Percentiles rank a stretch among this genome's conserved stretches.
Evolutionary conservation across 352 stramenopile species (phyloP).

Genomic region (Pythium aphanidermatum): DNA sequence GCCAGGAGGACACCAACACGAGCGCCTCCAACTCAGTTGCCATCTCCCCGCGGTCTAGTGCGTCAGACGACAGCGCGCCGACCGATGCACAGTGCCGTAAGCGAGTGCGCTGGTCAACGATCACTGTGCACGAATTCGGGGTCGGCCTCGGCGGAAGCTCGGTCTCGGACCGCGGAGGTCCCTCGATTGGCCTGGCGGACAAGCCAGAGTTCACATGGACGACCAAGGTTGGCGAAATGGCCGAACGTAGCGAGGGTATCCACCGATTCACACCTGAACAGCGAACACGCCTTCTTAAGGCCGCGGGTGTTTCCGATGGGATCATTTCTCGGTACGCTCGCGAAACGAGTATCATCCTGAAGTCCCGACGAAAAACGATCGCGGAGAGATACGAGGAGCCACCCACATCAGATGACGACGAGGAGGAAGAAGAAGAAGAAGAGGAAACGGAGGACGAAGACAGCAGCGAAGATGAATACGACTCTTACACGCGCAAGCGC

Average conservation of each 20-base stretch:
- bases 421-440: slow-evolving; percentile 8
- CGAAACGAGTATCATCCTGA: slow-evolving; percentile 43
- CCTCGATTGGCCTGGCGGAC: slow-evolving; percentile 33
- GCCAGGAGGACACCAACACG: too few relatives aligned
- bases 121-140: slow-evolving; percentile 45
- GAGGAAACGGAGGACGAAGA: slow-evolving; percentile 13
- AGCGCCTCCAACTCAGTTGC: too few relatives aligned
- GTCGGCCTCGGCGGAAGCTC: slow-evolving; percentile 34
- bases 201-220: slow-evolving; percentile 42
- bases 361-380: slow-evolving; percentile 28
- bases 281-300: slow-evolving; percentile 27
- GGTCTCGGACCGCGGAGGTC: slow-evolving; percentile 31
- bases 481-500: slow-evolving; percentile 30
- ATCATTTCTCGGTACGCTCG: slow-evolving; percentile 37
- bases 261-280: slow-evolving; percentile 38
- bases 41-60: too few relatives aligned
- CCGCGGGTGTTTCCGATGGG: slow-evolving; percentile 27
- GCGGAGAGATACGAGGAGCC: slow-evolving; percentile 18
- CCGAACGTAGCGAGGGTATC: slow-evolving; percentile 36
- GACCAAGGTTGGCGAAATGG: slow-evolving; percentile 46
- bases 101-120: slow-evolving; percentile 35
- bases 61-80: not conserved
- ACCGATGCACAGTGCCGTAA: slow-evolving; percentile 17
- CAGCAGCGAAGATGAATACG: slow-evolving; percentile 17
- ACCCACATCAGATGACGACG: slow-evolving; percentile 22